Base-by-base conservation (phyloP, 331 rosid species). In the Ulmus americana region DNA sequence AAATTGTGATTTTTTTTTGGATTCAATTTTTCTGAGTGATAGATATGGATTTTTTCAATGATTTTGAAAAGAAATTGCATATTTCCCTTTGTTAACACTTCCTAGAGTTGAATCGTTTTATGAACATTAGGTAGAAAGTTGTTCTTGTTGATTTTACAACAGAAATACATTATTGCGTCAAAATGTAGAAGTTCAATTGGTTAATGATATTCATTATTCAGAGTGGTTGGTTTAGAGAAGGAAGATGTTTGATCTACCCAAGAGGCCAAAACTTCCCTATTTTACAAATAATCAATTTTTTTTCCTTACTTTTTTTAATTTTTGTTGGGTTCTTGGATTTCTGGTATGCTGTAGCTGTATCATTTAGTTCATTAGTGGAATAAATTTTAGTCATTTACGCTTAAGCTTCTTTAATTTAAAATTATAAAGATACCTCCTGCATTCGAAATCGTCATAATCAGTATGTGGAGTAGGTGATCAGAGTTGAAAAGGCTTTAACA, bases 81-180 rank as follows among this genome's bases (percentile, higher is more conserved):
- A 14, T 48, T 48, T 12, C 13, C 16, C 14, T 5, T 14, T 48
- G 53, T 11, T 9, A 48, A 13, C 53, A 48, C 4, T 48, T 28
- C 35, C 35, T 28, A 28, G 35, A 28, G 14, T 46, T 9, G 13
- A 46, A 8, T 46, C 53, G 22, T 3, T 18, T 18, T 61, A 10
- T 45, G 8, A 38, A 57, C 2, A 6, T 47, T 40, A 12, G 4
- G 20, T 22, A 14, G 9, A 13, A 47, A 61, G 22, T 45, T 46
- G 44, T 63, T 46, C 38, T 28, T 41, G 44, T 43, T 11, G 67
- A 61, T 61, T 61, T 61, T 20, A 2, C 5, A 44, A 10, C 54
- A 49, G 45, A 42, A 42, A 43, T 35, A 16, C 12, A 10, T 0
- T 61, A 5, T 10, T 44, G 45, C 16, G 9, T 10, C 15, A 48